Base-by-base conservation (phyloP, 345 rosid species). In the Geranium brycei region DNA sequence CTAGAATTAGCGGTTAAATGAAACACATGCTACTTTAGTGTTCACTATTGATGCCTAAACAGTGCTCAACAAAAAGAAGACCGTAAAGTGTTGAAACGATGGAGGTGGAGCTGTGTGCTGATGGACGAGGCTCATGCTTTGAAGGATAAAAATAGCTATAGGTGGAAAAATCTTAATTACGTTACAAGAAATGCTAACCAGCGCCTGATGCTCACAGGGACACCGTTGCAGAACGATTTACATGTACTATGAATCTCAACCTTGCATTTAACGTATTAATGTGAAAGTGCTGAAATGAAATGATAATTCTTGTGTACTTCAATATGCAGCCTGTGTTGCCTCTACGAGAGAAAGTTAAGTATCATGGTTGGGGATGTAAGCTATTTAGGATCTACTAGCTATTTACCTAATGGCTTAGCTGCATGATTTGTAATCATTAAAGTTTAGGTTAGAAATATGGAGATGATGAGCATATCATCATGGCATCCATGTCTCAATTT, bases 51-150 rank as follows among this genome's bases (percentile, higher is more conserved):
- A 69, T 78, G 67, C 47, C 59, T 59, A 69, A 68, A 57, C 85
- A 91, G 99, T 64, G 82, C 71, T 57, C 99, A 95, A 79, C 99
- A 95, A 87, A 91, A 95, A 74, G 96, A 91, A 73, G 99, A 95
- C 69, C 88, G 95, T 17, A 95, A 85, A 81, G 80, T 83, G 73
- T 73, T 95, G 68, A 95, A 83, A 75, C 83, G 89, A 4, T 95
- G 91, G 95, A 82, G 41, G n/a, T 95, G 99, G 99, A 95, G 96
- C 78, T 91, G 97, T 71, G 89, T 91, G 58, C 79, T 91, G 71
- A 95, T 95, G 99, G 99, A 91, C 72, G 97, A 95, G 76, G 99
- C 99, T 17, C 97, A 95, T 85, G 95, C 97, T 68, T 77, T 88
- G 70, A 91, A 91, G 83, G 99, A 95, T 72, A 88, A 83, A 82